phyloP scores from a whole-genome alignment of 1,284 basidiomycete species.

The Malassezia vespertilionis region DNA sequence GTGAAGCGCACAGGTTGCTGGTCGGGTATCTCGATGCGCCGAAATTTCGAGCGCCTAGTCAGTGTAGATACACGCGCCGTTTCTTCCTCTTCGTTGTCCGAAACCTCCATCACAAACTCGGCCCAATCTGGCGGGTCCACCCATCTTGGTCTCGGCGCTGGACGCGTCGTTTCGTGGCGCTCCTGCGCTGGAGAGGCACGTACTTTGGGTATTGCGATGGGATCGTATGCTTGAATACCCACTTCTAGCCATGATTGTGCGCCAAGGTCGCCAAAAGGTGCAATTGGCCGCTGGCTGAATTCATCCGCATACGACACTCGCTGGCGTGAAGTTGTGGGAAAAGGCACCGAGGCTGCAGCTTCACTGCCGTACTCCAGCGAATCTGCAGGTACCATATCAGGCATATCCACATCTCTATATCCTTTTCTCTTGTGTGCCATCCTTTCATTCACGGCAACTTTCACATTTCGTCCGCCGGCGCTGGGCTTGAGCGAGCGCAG shows the following conservation, averaged over 20 bases:
- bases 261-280: neutral
- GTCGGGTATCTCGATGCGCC: no score
- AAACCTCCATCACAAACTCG: constrained; percentile 9
- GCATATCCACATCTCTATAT: constrained; percentile 4
- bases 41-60: no score
- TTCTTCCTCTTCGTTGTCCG: constrained; percentile 12
- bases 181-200: no score
- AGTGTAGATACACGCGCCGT: no score
- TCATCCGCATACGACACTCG: constrained; percentile 16
- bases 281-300: neutral
- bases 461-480: no score
- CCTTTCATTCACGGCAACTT: no score
- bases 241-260: neutral
- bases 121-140: constrained; percentile 3
- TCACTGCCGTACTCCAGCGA: neutral
- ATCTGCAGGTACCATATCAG: neutral
- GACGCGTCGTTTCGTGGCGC: no score
- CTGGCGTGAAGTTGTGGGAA: neutral
- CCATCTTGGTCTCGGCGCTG: no score
- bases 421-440: no score
- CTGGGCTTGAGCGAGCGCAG: neutral
- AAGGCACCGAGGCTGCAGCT: neutral
- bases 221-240: no score
- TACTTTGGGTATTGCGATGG: no score
- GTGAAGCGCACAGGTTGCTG: no score